Conservation (phyloP, 1,284 basidiomycete species). For the Cystobasidiaceae sp. region DNA sequence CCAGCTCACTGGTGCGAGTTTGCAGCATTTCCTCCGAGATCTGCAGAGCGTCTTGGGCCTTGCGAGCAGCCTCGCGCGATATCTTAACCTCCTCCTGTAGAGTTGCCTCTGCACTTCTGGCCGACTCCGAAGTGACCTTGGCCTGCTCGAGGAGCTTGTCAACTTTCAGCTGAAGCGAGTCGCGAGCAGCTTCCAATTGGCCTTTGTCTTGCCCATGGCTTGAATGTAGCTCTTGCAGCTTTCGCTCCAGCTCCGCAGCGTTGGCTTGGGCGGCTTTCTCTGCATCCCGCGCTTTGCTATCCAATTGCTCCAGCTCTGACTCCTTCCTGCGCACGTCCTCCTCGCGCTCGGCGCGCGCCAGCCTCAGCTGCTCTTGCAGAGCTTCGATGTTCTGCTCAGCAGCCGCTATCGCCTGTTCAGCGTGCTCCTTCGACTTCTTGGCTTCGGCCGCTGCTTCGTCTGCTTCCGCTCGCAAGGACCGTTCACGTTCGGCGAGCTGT, state of each 20-base stretch:
- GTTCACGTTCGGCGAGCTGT: background rate
- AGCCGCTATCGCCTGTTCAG: constrained; percentile 4
- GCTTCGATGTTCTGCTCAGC: constrained; percentile 12
- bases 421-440: background rate
- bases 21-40: background rate
- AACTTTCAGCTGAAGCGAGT: no score
- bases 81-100: no score
- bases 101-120: no score
- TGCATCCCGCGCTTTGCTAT: background rate
- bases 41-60: background rate
- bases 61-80: background rate
- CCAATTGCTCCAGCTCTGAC: background rate
- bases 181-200: background rate
- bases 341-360: background rate
- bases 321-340: background rate
- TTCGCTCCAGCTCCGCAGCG: background rate
- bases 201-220: background rate
- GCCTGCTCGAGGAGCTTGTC: background rate
- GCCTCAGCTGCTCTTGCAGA: constrained; percentile 25
- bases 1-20: background rate
- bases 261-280: background rate
- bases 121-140: background rate
- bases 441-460: background rate
- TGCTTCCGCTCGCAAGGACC: background rate
- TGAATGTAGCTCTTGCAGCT: background rate